phyloP scores from a whole-genome alignment of 2,329 filamentous ascomycete genomes.

The Leptoxyphium fumago region DNA sequence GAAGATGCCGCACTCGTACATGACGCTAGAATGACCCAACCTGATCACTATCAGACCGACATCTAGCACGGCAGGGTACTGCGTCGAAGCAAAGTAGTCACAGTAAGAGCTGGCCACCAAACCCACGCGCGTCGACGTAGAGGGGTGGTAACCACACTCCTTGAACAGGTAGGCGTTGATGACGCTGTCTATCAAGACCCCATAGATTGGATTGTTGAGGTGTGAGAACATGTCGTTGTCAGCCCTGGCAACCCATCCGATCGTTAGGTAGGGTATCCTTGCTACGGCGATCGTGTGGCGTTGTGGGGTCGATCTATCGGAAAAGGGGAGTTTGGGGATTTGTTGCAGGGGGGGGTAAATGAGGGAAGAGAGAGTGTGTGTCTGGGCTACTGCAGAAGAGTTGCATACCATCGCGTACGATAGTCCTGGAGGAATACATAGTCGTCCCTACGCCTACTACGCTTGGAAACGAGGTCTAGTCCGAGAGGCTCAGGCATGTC shows the following conservation, averaged over 20 bases:
- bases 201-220: conserved; percentile 35
- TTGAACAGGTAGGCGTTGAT: conserved; percentile 80
- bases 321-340: too few species aligned
- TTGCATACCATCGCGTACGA: conserved; percentile 61
- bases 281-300: not conserved
- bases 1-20: conserved; percentile 81
- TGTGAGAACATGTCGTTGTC: conserved; percentile 95
- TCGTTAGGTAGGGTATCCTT: conserved; percentile 1
- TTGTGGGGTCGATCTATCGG: too few species aligned
- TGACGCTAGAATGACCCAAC: conserved; percentile 73
- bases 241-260: conserved; percentile 39
- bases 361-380: too few species aligned
- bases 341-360: too few species aligned
- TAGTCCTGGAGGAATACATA: conserved; percentile 72
- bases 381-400: not conserved
- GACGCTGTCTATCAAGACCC: conserved; percentile 54
- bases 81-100: conserved; percentile 69
- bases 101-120: conserved; percentile 76
- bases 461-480: conserved; percentile 10
- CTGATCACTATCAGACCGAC: conserved; percentile 69
- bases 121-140: conserved; percentile 56
- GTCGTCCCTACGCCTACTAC: conserved; percentile 41
- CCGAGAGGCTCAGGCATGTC: conserved; percentile 2
- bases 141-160: conserved; percentile 58
- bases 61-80: conserved; percentile 70